Conservation (phyloP, 2,329 filamentous ascomycete species). For the Xylaria sp. region DNA sequence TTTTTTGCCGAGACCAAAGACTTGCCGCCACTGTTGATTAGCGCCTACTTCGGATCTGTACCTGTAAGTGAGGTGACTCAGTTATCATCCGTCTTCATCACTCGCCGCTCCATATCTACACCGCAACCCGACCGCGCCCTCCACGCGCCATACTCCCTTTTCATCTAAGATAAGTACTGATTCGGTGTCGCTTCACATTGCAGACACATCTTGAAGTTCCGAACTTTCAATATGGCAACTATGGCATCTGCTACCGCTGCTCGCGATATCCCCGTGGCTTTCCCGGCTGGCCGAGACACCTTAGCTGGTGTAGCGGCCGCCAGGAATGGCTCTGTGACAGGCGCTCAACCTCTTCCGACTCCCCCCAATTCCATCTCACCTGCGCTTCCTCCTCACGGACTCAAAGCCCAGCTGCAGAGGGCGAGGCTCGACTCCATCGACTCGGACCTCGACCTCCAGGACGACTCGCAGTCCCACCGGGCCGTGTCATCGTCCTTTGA, state of each 20-base stretch:
- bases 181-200: slow-evolving; percentile 45
- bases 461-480: slow-evolving; percentile 64
- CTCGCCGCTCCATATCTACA: slow-evolving; percentile 2
- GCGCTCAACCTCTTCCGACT: slow-evolving; percentile 78
- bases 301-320: slow-evolving; percentile 76
- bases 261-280: slow-evolving; percentile 74
- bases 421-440: slow-evolving; percentile 74
- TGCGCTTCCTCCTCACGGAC: slow-evolving; percentile 81
- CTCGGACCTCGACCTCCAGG: slow-evolving; percentile 88
- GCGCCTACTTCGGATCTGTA: slow-evolving; percentile 51
- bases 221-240: slow-evolving; percentile 67
- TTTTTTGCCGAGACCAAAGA: slow-evolving; percentile 45
- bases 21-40: slow-evolving; percentile 42
- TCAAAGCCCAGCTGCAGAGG: slow-evolving; percentile 74
- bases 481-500: slow-evolving; percentile 68
- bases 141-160: slow-evolving; percentile 20
- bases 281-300: slow-evolving; percentile 70
- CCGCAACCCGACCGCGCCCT: slow-evolving; percentile 15
- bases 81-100: slow-evolving; percentile 5
- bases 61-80: slow-evolving; percentile 51
- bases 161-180: slow-evolving; percentile 44
- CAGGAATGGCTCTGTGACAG: slow-evolving; percentile 72
- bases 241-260: slow-evolving; percentile 73
- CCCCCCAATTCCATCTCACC: slow-evolving; percentile 97
- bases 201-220: slow-evolving; percentile 61